Evolutionary conservation across 2,329 filamentous ascomycete genomes (phyloP).

Genomic region (Pseudopithomyces chartarum): DNA sequence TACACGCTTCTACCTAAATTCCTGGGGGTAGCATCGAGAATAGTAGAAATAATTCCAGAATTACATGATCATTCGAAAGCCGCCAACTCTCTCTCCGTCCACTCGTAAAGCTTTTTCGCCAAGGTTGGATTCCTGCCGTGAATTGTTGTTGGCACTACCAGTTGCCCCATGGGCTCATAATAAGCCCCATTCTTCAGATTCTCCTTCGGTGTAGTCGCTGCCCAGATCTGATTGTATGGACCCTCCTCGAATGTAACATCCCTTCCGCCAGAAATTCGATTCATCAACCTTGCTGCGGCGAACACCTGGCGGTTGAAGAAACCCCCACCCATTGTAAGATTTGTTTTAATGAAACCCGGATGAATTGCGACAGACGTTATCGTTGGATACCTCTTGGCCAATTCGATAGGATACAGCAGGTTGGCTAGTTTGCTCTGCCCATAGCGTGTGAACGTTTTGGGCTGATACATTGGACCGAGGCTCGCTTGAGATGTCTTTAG

Average conservation of each 20-base stretch:
- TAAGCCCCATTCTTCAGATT: neutral
- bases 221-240: slow-evolving; percentile 1
- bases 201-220: neutral
- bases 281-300: neutral
- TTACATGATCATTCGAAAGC: neutral
- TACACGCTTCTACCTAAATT: neutral
- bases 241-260: neutral
- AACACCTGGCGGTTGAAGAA: neutral
- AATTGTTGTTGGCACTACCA: too few species aligned
- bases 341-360: slow-evolving; percentile 51
- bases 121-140: neutral
- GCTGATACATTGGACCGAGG: neutral
- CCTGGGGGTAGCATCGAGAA: neutral
- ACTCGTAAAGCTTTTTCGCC: slow-evolving; percentile 1
- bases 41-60: neutral
- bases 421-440: slow-evolving; percentile 55
- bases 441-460: slow-evolving; percentile 32
- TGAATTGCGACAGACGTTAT: slow-evolving; percentile 49
- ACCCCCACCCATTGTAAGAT: slow-evolving; percentile 20
- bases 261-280: neutral
- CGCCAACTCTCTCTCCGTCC: slow-evolving; percentile 4
- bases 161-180: neutral
- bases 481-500: neutral
- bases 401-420: slow-evolving; percentile 47
- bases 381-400: slow-evolving; percentile 47